A percentile compares a stretch with the other conserved stretches of the same genome.
phyloP scores from a whole-genome alignment of 2,329 filamentous ascomycete species.

The Fusarium xyrophilum region DNA sequence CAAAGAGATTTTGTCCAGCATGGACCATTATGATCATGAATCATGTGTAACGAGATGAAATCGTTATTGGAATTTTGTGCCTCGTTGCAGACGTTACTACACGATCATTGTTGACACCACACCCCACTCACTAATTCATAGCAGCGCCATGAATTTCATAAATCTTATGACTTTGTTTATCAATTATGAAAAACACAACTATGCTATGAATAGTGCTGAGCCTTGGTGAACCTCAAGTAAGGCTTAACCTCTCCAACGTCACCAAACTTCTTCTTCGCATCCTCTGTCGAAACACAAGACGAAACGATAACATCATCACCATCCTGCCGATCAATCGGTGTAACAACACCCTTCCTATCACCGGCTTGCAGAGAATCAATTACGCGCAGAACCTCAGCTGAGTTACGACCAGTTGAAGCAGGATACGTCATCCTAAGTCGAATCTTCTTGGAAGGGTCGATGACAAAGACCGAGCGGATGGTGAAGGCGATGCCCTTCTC shows the following conservation, averaged over 20 bases:
- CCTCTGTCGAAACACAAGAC: slow-evolving; percentile 78
- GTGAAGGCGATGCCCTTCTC: slow-evolving; percentile 85
- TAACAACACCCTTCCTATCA: slow-evolving; percentile 85
- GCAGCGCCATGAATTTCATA: accelerated
- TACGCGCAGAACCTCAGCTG: slow-evolving; percentile 76
- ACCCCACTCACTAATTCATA: background rate
- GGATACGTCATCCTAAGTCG: slow-evolving; percentile 90
- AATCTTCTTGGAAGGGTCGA: slow-evolving; percentile 91
- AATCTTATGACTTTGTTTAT: background rate
- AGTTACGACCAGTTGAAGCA: slow-evolving; percentile 84
- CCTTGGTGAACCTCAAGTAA: slow-evolving; percentile 72
- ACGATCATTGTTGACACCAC: accelerated
- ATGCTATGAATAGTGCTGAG: accelerated
- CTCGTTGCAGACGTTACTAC: accelerated
- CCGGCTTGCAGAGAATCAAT: slow-evolving; percentile 79
- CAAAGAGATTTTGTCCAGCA: no score
- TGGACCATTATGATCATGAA: background rate
- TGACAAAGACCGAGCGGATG: slow-evolving; percentile 91
- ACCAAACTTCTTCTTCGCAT: slow-evolving; percentile 87
- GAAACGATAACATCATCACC: slow-evolving; percentile 93
- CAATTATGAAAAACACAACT: accelerated
- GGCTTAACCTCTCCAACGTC: slow-evolving; percentile 71
- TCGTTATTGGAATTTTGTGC: background rate
- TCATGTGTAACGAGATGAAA: background rate
- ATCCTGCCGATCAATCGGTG: slow-evolving; percentile 85